A percentile compares a stretch with the other conserved stretches of the same genome.
phyloP scores from a whole-genome alignment of 805 yeast species.

The Candida tallmaniae region DNA sequence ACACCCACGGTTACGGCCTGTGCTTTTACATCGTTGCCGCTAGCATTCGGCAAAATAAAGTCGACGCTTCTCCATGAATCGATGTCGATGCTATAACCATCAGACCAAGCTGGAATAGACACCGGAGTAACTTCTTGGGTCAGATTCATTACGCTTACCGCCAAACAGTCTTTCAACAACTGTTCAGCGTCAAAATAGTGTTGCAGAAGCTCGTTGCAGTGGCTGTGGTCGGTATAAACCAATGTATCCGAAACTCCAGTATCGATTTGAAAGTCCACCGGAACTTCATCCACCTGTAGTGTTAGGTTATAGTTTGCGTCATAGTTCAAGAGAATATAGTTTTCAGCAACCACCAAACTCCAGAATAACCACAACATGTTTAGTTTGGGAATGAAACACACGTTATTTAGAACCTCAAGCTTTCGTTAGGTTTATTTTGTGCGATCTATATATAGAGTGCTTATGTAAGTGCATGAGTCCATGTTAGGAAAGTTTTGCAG shows the following conservation, averaged over 20 bases:
- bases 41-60: neutral
- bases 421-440: neutral
- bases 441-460: no score
- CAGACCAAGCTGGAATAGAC: slow-evolving; percentile 1
- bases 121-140: neutral
- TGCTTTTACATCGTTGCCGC: slow-evolving; percentile 1
- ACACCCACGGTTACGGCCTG: slow-evolving; percentile 1
- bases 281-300: neutral
- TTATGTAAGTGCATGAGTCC: no score
- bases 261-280: slow-evolving; percentile 1
- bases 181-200: no score
- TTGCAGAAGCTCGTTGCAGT: no score
- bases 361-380: no score
- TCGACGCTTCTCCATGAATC: no score
- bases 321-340: neutral
- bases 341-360: no score
- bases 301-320: slow-evolving; percentile 1
- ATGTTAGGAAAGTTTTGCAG: no score
- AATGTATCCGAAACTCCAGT: slow-evolving; percentile 1
- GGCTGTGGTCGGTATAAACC: neutral
- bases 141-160: neutral
- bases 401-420: no score
- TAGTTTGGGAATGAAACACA: no score
- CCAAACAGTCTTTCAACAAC: neutral
- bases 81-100: no score